phyloP scores from a whole-genome alignment of 768 basidiomycete species.

The Xerocomellus amylosporus region DNA sequence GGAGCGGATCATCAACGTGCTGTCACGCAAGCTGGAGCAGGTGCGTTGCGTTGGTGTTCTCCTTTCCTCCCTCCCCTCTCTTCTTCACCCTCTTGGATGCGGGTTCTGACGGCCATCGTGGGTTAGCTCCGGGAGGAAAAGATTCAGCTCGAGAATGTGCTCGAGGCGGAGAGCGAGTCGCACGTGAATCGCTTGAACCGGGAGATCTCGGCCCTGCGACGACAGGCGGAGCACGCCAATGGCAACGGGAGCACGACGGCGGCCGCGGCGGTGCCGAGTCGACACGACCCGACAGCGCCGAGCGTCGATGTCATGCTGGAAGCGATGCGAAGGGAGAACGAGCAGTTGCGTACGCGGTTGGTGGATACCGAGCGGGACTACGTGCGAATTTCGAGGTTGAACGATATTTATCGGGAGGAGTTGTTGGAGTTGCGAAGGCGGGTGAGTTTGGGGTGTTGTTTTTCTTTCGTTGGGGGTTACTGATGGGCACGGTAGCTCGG shows the following conservation, averaged over 20 bases:
- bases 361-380: slow-evolving; percentile 78
- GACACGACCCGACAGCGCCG: slow-evolving; percentile 35
- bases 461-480: too few species aligned
- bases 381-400: slow-evolving; percentile 67
- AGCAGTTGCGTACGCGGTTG: slow-evolving; percentile 61
- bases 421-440: slow-evolving; percentile 72
- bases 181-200: slow-evolving; percentile 76
- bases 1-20: slow-evolving; percentile 79
- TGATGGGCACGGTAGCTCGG: slow-evolving; percentile 14
- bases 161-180: slow-evolving; percentile 83
- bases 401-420: slow-evolving; percentile 84
- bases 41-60: too few species aligned
- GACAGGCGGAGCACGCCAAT: slow-evolving; percentile 25
- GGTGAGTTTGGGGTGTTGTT: slow-evolving; percentile 45
- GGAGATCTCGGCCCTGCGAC: slow-evolving; percentile 63
- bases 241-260: slow-evolving; percentile 13
- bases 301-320: slow-evolving; percentile 63
- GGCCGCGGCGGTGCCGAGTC: too few species aligned
- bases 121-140: slow-evolving; percentile 78
- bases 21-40: slow-evolving; percentile 83
- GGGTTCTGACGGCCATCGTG: background rate
- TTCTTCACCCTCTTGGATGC: background rate
- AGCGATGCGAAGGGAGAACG: slow-evolving; percentile 77
- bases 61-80: too few species aligned
- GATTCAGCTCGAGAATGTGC: slow-evolving; percentile 73